phyloP scores from a whole-genome alignment of 179 eudicot genomes.

The Vitellaria paradoxa region DNA sequence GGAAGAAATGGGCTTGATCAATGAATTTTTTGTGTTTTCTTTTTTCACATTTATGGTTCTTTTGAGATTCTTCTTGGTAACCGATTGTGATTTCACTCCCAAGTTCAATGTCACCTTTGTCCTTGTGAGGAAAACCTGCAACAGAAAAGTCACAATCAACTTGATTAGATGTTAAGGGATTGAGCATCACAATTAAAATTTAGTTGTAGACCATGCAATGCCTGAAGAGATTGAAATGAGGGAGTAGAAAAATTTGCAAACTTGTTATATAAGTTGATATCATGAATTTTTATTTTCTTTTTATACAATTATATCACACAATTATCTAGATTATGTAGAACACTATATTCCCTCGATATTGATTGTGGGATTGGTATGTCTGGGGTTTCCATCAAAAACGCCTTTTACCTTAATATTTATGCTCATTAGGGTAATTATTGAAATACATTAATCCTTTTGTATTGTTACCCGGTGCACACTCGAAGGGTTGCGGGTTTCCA shows the following conservation, averaged over 20 bases:
- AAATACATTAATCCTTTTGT: not conserved
- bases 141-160: not conserved
- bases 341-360: not conserved
- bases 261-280: not conserved
- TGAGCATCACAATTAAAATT: not conserved
- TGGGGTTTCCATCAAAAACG: not conserved
- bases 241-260: not conserved
- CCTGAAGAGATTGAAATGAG: not conserved
- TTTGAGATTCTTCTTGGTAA: not conserved
- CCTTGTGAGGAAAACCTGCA: not conserved
- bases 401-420: not conserved
- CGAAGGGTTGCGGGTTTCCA: too few species aligned
- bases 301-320: not conserved
- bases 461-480: too few species aligned
- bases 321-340: not conserved
- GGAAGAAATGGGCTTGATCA: not conserved
- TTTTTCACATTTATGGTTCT: not conserved
- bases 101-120: not conserved
- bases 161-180: not conserved
- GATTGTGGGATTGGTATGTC: not conserved
- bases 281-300: not conserved
- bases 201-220: not conserved
- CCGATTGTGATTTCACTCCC: not conserved
- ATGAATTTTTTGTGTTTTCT: not conserved
- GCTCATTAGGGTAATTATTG: not conserved